Conservation (phyloP, 2,329 filamentous ascomycete species). For the Exophiala dermatitidis region DNA sequence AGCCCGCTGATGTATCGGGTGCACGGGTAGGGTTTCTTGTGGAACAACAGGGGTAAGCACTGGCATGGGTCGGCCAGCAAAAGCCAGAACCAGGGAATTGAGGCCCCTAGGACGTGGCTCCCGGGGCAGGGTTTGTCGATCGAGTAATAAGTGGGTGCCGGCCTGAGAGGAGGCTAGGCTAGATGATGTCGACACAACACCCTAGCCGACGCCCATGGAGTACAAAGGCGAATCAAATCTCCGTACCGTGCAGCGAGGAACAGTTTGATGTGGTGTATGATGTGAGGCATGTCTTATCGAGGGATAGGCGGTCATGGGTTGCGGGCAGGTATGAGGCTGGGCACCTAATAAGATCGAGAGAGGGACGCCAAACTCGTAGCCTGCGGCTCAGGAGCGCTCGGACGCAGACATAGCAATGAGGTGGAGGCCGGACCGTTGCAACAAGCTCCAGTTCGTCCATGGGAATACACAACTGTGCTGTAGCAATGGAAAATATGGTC, state of each 20-base stretch:
- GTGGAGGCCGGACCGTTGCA: not conserved
- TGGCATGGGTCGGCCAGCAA: not conserved
- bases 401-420: not conserved
- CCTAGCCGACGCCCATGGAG: conserved; percentile 10
- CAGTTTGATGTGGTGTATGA: not conserved
- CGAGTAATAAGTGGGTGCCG: conserved; percentile 5
- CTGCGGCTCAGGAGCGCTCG: not conserved
- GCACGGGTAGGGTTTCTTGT: conserved; percentile 13
- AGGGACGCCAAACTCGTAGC: not conserved
- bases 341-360: not conserved
- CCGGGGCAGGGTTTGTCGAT: conserved; percentile 11
- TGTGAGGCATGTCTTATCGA: not conserved
- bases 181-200: conserved; percentile 5
- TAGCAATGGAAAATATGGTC: not conserved
- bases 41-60: conserved; percentile 2
- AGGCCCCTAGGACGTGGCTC: not conserved
- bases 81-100: conserved; percentile 9
- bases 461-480: not conserved
- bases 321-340: not conserved
- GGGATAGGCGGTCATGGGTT: not conserved
- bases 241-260: conserved; percentile 10
- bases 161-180: conserved; percentile 2
- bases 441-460: too few species aligned
- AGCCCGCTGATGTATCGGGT: not conserved
- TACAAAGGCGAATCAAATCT: conserved; percentile 21